These are phyloP conservation scores for Paraleonurus japonicus DNA, from an alignment of 257 asterid species.

Conservation along the genomic window DNA sequence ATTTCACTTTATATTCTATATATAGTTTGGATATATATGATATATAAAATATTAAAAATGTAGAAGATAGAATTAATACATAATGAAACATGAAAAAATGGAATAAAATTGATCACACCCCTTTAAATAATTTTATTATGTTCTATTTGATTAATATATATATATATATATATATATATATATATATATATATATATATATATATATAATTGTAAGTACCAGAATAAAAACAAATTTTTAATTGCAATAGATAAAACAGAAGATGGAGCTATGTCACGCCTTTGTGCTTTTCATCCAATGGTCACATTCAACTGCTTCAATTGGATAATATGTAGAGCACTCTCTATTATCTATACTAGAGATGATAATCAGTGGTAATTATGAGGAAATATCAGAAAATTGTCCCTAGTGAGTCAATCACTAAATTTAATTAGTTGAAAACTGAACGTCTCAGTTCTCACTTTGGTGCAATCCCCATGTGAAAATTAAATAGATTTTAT, in stretches of 20 bases:
- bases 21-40: too few relatives aligned
- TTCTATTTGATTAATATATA: too few relatives aligned
- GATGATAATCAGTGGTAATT: neutral
- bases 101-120: neutral
- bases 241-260: neutral
- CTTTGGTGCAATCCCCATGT: slow-evolving; percentile 1
- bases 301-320: slow-evolving; percentile 44
- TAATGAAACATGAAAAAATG: too few relatives aligned
- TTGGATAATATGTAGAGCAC: slow-evolving; percentile 34
- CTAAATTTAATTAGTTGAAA: neutral
- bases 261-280: slow-evolving; percentile 12
- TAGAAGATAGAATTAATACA: too few relatives aligned
- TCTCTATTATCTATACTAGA: slow-evolving; percentile 10
- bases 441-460: neutral
- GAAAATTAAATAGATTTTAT: neutral
- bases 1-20: too few relatives aligned
- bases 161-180: too few relatives aligned
- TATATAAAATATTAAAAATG: too few relatives aligned
- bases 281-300: slow-evolving; percentile 45
- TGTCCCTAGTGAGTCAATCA: neutral
- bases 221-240: neutral
- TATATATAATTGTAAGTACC: too few relatives aligned
- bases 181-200: too few relatives aligned
- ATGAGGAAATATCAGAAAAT: neutral
- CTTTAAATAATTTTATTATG: neutral